Conservation (phyloP, 257 asterid genomes). For the Gentiana macrophylla region DNA sequence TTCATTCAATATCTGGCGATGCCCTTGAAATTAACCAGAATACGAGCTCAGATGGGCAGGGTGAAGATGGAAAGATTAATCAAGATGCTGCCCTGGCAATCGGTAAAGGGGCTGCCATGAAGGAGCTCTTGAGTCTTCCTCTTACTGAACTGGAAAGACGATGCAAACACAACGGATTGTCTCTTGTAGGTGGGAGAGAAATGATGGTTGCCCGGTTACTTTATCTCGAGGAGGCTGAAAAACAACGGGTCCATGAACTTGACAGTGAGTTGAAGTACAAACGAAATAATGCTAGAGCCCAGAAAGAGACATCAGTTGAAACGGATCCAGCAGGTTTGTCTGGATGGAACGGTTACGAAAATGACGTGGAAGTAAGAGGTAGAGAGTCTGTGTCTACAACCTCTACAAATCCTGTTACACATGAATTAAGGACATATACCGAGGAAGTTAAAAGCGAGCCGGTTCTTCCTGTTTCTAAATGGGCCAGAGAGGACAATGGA, state of each 20-base stretch:
- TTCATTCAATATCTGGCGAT: conserved; percentile 88
- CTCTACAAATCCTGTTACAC: conserved; percentile 23
- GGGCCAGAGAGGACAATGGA: conserved; percentile 86
- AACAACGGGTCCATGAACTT: conserved; percentile 62
- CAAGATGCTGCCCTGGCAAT: conserved; percentile 65
- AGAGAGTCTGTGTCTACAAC: conserved; percentile 28
- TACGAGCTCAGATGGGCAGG: conserved; percentile 36
- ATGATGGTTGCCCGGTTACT: conserved; percentile 92
- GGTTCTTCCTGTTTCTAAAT: conserved; percentile 76
- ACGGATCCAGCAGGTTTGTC: conserved; percentile 31
- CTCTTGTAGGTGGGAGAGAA: conserved; percentile 86
- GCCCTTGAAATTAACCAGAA: conserved; percentile 76
- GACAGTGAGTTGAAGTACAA: conserved; percentile 59
- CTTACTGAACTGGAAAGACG: conserved; percentile 80
- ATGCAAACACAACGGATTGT: conserved; percentile 80
- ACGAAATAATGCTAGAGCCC: conserved; percentile 44
- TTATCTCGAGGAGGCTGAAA: conserved; percentile 88
- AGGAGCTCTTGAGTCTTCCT: conserved; percentile 65
- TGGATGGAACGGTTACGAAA: conserved; percentile 42
- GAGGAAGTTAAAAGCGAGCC: conserved; percentile 46
- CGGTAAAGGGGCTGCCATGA: conserved; percentile 94
- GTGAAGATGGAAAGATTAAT: conserved; percentile 46
- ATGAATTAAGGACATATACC: conserved; percentile 19
- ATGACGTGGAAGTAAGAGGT: conserved; percentile 31
- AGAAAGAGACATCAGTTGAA: conserved; percentile 39